Evolutionary conservation across 2,329 filamentous ascomycete species (phyloP).

Genomic region (Teratosphaeria viscida): DNA sequence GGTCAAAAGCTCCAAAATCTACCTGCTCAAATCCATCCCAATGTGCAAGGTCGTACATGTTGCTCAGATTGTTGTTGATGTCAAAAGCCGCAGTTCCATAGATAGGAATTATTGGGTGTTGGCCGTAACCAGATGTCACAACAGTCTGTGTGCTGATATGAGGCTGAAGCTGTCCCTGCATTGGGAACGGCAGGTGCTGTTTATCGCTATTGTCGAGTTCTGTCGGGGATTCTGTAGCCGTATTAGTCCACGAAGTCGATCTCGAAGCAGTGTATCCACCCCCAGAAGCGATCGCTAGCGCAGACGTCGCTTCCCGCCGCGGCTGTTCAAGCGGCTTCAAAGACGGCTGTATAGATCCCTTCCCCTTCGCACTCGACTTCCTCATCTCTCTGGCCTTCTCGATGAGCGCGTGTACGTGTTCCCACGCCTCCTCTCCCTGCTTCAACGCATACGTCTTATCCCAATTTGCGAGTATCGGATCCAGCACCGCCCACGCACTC

Average conservation of each 20-base stretch:
- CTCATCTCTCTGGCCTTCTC: conserved; percentile 12
- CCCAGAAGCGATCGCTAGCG: background rate
- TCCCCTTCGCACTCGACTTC: background rate
- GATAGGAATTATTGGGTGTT: background rate
- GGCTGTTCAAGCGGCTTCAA: background rate
- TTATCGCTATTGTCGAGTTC: background rate
- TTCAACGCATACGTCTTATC: conserved; percentile 14
- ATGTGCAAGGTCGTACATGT: background rate
- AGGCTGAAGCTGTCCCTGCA: too few species aligned
- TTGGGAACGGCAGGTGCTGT: too few species aligned
- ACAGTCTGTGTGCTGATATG: background rate
- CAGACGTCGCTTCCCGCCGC: background rate
- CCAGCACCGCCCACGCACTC: conserved; percentile 19
- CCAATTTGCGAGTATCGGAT: conserved; percentile 17
- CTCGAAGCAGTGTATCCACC: background rate
- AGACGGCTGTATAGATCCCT: background rate
- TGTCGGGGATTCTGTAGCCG: background rate
- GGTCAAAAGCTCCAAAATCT: conserved; percentile 6
- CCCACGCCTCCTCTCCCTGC: conserved; percentile 17
- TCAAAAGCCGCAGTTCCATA: background rate
- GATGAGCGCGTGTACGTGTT: conserved; percentile 19
- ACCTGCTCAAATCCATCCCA: conserved; percentile 1
- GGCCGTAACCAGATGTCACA: background rate
- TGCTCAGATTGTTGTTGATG: background rate
- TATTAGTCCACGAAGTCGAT: background rate